Conservation (phyloP, 2,329 filamentous ascomycete species). For the Xylariaceae sp. region DNA sequence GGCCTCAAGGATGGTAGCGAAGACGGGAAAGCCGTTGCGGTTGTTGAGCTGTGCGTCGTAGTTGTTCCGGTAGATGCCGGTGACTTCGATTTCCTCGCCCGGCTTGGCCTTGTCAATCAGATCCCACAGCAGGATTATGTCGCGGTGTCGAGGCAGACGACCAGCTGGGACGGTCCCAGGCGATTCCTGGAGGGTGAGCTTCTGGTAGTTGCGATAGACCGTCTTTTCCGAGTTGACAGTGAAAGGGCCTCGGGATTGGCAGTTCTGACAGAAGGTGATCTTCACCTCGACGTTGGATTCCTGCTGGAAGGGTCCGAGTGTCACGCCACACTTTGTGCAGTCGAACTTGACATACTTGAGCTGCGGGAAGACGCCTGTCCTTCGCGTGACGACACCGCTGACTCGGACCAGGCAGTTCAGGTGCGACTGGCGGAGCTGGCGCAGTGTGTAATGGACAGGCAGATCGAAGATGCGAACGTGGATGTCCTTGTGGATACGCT, state of each 20-base stretch:
- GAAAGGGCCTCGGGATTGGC: constrained; percentile 90
- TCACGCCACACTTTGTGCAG: constrained; percentile 86
- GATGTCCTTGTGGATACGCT: constrained; percentile 94
- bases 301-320: constrained; percentile 92
- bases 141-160: constrained; percentile 83
- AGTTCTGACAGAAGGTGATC: constrained; percentile 92
- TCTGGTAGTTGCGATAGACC: constrained; percentile 97
- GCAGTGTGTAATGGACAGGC: constrained; percentile 88
- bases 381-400: constrained; percentile 87
- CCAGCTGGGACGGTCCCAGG: constrained; percentile 94
- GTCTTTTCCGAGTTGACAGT: constrained; percentile 96
- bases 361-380: constrained; percentile 93
- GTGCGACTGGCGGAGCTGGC: constrained; percentile 89
- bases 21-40: constrained; percentile 96
- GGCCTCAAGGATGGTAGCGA: constrained; percentile 93
- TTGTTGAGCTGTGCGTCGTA: constrained; percentile 97
- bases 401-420: constrained; percentile 94
- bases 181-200: constrained; percentile 92
- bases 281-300: constrained; percentile 96
- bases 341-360: constrained; percentile 98
- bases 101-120: constrained; percentile 95
- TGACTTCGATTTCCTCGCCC: constrained; percentile 95
- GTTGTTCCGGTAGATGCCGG: constrained; percentile 95
- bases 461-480: constrained; percentile 95
- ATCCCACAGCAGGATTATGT: constrained; percentile 94